Base-by-base conservation (phyloP, 345 rosid species). In the Balakata baccata region DNA sequence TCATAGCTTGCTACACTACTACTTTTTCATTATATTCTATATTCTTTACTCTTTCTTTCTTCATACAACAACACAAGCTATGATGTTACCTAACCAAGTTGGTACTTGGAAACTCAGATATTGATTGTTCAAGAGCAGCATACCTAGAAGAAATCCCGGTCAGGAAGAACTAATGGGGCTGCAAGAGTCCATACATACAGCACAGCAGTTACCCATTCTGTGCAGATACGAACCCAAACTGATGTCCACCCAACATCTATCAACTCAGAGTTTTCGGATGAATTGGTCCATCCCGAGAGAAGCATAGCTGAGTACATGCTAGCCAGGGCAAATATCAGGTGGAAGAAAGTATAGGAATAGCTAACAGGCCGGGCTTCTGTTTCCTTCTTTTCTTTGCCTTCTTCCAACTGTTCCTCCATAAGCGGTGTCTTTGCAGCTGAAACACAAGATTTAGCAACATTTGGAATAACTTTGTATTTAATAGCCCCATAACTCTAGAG, bases 221-320 rank as follows among this genome's bases (percentile, higher is more conserved):
- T 86, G 86, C 93, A 89, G 66, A 95, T 89, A 37, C 94, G 87
- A 59, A 95, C 98, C 99, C 99, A 92, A 6, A 95, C 98, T 8
- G 98, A 92, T 41, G 97, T 92, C 99, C 99, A 95, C 49, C 98
- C 98, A 53, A 95, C 97, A 13, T 95, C 97, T 14, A 92, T 82
- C 58, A 92, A 88, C 75, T 89, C 86, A 2, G 90, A 83, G 81
- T 87, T 89, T 71, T 92, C 96, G 1, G 94, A 81, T 7, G 93
- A 77, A 82, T 81, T 89, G 18, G 96, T 88, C 99, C 99, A 95
- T 72, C 92, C 97, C 0, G 98, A 91, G 66, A 95, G 94, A 78
- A 95, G 98, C 99, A 95, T 95, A 37, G 93, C 97, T 0, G 99
- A 84, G 79, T 95, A 95, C 98, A 95, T 95, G 87, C 98, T 95